phyloP scores from a whole-genome alignment of 768 basidiomycete genomes.

The Psilocybe subaeruginosa region DNA sequence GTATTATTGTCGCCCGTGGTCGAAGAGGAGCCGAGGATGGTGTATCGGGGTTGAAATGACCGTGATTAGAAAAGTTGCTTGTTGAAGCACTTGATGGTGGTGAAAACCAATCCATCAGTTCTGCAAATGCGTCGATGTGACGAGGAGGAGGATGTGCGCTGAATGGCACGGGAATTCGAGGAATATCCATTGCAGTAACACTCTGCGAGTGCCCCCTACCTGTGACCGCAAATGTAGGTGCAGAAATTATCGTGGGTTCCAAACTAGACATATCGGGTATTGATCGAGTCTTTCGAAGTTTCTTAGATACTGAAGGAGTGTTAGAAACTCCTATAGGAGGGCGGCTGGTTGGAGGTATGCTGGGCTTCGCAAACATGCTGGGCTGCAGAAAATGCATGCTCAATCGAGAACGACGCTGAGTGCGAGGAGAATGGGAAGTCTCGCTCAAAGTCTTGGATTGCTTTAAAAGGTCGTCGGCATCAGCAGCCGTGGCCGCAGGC shows the following conservation, averaged over 20 bases:
- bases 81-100: slow-evolving; percentile 39
- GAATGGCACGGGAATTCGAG: slow-evolving; percentile 39
- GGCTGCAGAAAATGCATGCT: slow-evolving; percentile 64
- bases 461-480: slow-evolving; percentile 49
- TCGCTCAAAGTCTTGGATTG: slow-evolving; percentile 36
- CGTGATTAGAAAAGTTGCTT: slow-evolving; percentile 36
- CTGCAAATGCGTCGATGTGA: slow-evolving; percentile 59
- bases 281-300: slow-evolving; percentile 74
- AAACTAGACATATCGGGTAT: slow-evolving; percentile 61
- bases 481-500: slow-evolving; percentile 55
- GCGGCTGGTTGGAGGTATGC: slow-evolving; percentile 30
- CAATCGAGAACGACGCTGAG: slow-evolving; percentile 64
- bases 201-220: slow-evolving; percentile 79
- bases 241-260: slow-evolving; percentile 26
- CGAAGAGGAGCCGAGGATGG: slow-evolving; percentile 25
- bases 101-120: slow-evolving; percentile 65
- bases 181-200: slow-evolving; percentile 71
- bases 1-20: slow-evolving; percentile 36
- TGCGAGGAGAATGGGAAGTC: slow-evolving; percentile 41
- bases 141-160: slow-evolving; percentile 27
- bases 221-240: slow-evolving; percentile 28
- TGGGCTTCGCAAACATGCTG: slow-evolving; percentile 49
- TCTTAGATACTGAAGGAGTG: slow-evolving; percentile 41
- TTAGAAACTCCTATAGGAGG: slow-evolving; percentile 26
- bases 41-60: slow-evolving; percentile 29